These are phyloP conservation scores for Solanum chilense DNA, from an alignment of 257 asterid genomes.

Conservation along the genomic window DNA sequence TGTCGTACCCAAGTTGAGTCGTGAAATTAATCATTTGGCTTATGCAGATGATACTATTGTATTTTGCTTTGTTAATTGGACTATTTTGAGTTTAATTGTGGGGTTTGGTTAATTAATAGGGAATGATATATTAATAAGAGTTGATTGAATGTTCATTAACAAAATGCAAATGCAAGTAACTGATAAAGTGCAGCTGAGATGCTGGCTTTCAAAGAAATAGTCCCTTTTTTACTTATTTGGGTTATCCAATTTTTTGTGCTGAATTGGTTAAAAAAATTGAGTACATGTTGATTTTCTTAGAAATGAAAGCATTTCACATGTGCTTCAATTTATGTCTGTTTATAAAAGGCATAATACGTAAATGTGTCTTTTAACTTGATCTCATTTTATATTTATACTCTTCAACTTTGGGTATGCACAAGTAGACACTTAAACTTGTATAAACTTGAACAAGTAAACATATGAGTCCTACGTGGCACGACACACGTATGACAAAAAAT, in stretches of 20 bases:
- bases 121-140: neutral
- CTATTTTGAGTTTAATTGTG: neutral
- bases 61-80: neutral
- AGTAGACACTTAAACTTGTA: too few species aligned
- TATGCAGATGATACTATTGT: neutral
- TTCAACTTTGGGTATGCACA: too few species aligned
- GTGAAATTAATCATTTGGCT: neutral
- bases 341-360: too few species aligned
- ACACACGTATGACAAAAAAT: too few species aligned
- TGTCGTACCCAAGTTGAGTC: neutral
- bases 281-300: neutral
- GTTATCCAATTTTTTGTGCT: neutral
- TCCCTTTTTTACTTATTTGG: neutral
- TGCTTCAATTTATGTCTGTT: neutral
- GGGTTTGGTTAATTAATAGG: neutral
- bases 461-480: too few species aligned
- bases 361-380: too few species aligned
- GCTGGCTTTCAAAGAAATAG: neutral
- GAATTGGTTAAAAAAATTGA: neutral
- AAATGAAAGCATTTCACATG: neutral
- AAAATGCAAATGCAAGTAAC: neutral
- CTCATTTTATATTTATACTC: fast-evolving
- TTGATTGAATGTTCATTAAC: neutral
- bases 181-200: neutral
- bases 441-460: too few species aligned